phyloP scores from a whole-genome alignment of 2,329 filamentous ascomycete genomes.

The Aspergillus alliaceus region DNA sequence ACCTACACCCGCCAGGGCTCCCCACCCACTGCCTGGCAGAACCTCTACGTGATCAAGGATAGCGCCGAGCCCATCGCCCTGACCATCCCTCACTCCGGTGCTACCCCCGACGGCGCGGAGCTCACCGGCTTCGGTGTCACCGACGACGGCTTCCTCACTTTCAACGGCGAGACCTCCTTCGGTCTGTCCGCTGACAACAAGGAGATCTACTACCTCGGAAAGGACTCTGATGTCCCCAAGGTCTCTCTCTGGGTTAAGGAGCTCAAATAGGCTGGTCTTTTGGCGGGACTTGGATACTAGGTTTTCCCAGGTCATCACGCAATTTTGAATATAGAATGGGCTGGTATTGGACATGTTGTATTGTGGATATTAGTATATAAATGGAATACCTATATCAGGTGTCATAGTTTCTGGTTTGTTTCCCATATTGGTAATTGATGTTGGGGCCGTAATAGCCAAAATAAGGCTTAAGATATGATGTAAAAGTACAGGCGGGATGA shows the following conservation, averaged over 20 bases:
- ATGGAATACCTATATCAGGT: too few species aligned
- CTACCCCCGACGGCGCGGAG: background rate
- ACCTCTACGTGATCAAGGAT: background rate
- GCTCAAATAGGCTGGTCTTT: background rate
- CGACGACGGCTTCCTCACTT: slow-evolving; percentile 7
- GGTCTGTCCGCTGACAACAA: background rate
- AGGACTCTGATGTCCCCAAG: background rate
- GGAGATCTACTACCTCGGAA: background rate
- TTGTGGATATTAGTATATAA: background rate
- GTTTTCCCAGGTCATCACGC: background rate
- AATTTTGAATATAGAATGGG: background rate
- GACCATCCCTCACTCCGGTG: slow-evolving; percentile 5
- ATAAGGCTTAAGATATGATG: too few species aligned
- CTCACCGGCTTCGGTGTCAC: background rate
- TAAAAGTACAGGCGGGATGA: too few species aligned
- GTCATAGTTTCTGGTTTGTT: background rate
- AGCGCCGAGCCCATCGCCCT: slow-evolving; percentile 1
- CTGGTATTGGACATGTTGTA: background rate
- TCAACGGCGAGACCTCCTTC: background rate
- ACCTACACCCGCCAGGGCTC: slow-evolving; percentile 3
- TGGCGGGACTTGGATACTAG: background rate
- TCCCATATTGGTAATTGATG: background rate
- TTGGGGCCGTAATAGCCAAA: too few species aligned
- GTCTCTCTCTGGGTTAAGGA: slow-evolving; percentile 7
- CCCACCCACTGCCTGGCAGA: slow-evolving; percentile 1